phyloP scores from a whole-genome alignment of 176 grass and related monocot species.

The Coix lacrymajobi region DNA sequence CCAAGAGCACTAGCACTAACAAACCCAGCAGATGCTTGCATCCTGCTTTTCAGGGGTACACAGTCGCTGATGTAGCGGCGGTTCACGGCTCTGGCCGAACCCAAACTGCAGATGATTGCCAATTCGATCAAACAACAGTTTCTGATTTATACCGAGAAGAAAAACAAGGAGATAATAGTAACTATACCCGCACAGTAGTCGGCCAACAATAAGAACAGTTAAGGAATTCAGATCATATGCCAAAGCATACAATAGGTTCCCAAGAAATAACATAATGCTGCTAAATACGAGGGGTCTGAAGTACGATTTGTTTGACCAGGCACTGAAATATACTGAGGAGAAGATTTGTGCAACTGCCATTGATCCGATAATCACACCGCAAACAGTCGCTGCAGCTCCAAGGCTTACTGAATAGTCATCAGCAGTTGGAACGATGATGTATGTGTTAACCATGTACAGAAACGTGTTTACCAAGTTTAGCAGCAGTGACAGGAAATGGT shows the following conservation, averaged over 20 bases:
- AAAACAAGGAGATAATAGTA: neutral
- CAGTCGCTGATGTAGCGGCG: conserved; percentile 96
- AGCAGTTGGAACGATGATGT: conserved; percentile 92
- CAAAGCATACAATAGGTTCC: conserved; percentile 79
- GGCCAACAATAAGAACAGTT: conserved; percentile 58
- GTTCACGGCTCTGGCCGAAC: conserved; percentile 87
- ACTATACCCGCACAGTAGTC: conserved; percentile 79
- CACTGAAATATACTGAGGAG: conserved; percentile 99
- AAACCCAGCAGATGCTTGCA: conserved; percentile 89
- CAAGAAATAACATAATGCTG: conserved; percentile 74
- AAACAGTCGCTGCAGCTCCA: conserved; percentile 91
- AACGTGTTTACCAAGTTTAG: conserved; percentile 83
- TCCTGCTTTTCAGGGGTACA: conserved; percentile 75
- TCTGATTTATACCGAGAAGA: neutral
- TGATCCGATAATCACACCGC: conserved; percentile 89
- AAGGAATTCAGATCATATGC: conserved; percentile 86
- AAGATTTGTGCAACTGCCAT: conserved; percentile 97
- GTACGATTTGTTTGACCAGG: conserved; percentile 91
- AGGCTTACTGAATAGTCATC: conserved; percentile 92
- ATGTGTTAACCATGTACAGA: conserved; percentile 95
- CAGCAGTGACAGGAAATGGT: conserved; percentile 77
- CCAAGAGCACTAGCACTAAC: conserved; percentile 95
- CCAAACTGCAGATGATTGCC: conserved; percentile 49
- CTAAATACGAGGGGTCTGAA: conserved; percentile 92
- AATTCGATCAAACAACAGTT: conserved; percentile 2